Evolutionary conservation across 306 rosid species (phyloP), one percentile per base, ranked within the genome.

Genomic region (Quercus alba): DNA sequence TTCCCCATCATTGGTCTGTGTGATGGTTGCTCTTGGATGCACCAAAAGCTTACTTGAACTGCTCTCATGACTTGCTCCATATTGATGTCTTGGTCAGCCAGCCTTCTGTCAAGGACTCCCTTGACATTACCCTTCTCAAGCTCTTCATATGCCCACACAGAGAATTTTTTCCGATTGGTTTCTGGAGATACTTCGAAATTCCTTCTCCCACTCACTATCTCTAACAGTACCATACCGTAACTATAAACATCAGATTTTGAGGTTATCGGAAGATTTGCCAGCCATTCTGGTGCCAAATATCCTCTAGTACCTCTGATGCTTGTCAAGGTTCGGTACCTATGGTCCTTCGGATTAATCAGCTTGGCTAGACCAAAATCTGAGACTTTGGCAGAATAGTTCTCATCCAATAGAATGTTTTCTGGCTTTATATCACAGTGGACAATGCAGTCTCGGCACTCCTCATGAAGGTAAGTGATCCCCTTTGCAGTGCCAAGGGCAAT

Each of bases 351-450:
- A 71, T 83, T 87, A 33, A 84, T 21, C 41, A 94, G 97, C 89
- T 94, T 94, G 5, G 94, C 92, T 4, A 92, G 92, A 73, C 98
- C 98, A 72, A 94, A 92, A 81, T 94, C 98, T 2, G 98, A 94
- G 69, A 94, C 94, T 85, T 91, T 94, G 35, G 97, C 87, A 52
- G 81, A 54, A 72, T 76, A 92, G 70, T 82, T 87, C 67, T 91
- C 97, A 56, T 94, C 97, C 70, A 92, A 84, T 66, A 92, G 97
- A 70, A 94, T 90, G 90, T 94, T 94, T 78, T 94, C 98, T 1
- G 97, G 98, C 74, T 94, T 94, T 78, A 94, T 92, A 77, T 94
- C 93, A 51, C 97, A 92, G 75, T 94, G 98, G 80, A 94, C 89
- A 71, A 92, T 90, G 89, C 97, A 89, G 78, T 90, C 94, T 5